A percentile compares a stretch with the other conserved stretches of the same genome.
These are phyloP conservation scores for Leccinum ochraceum DNA, from an alignment of 768 basidiomycete species.

Conservation along the genomic window DNA sequence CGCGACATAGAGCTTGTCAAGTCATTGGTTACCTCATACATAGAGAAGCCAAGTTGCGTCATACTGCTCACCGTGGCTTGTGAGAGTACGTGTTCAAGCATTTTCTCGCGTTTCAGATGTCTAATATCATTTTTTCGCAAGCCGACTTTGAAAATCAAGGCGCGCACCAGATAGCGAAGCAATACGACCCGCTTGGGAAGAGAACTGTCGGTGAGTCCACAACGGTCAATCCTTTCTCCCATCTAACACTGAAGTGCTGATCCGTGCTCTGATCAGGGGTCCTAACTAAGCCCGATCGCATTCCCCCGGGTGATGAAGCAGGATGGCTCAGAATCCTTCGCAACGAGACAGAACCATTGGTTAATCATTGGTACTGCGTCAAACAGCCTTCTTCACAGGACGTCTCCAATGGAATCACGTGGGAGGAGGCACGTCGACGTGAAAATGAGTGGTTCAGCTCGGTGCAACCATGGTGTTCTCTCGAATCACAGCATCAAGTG, in stretches of 20 bases:
- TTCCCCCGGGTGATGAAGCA: slow-evolving; percentile 23
- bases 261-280: slow-evolving; percentile 10
- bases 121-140: slow-evolving; percentile 43
- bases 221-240: slow-evolving; percentile 52
- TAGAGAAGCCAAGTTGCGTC: slow-evolving; percentile 65
- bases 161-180: slow-evolving; percentile 63
- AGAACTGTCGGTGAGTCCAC: slow-evolving; percentile 63
- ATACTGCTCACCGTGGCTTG: slow-evolving; percentile 65
- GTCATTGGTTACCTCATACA: slow-evolving; percentile 57
- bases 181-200: slow-evolving; percentile 58
- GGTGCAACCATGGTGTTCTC: slow-evolving; percentile 52
- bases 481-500: slow-evolving; percentile 50
- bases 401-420: slow-evolving; percentile 37
- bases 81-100: slow-evolving; percentile 22
- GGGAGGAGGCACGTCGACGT: slow-evolving; percentile 57
- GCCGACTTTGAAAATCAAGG: slow-evolving; percentile 84
- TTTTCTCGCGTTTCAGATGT: slow-evolving; percentile 23
- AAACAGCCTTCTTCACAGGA: slow-evolving; percentile 40
- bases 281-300: slow-evolving; percentile 76
- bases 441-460: slow-evolving; percentile 62
- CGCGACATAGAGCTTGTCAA: slow-evolving; percentile 65
- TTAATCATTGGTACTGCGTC: slow-evolving; percentile 40
- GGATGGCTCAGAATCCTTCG: slow-evolving; percentile 58
- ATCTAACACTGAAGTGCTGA: slow-evolving; percentile 19
- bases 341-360: slow-evolving; percentile 43